These are phyloP conservation scores for Naegleria lovaniensis DNA, from an alignment of 208 protist genomes.

Conservation along the genomic window DNA sequence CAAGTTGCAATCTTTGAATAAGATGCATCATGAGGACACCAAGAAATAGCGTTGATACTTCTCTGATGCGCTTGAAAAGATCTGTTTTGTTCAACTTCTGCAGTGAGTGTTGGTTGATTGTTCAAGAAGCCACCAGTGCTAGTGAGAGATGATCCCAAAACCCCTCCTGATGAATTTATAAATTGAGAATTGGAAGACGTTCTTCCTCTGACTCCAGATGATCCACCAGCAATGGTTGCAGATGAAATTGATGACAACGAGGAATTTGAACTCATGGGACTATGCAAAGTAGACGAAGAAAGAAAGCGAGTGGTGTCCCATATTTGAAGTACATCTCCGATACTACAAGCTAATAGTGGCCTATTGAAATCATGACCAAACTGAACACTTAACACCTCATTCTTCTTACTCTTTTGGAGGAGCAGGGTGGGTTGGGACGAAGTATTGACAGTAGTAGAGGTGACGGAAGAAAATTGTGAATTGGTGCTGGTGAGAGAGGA, in stretches of 20 bases:
- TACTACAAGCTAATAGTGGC: not conserved
- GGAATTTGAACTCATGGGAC: not conserved
- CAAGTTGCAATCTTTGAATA: not conserved
- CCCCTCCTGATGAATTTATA: not conserved
- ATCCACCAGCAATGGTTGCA: not conserved
- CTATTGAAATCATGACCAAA: not conserved
- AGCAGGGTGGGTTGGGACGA: not conserved
- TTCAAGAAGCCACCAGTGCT: too few species aligned
- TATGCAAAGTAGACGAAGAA: not conserved
- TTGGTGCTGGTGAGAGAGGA: not conserved
- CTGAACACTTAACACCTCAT: not conserved
- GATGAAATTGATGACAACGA: not conserved
- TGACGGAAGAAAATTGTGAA: not conserved
- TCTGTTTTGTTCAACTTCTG: not conserved
- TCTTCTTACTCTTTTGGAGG: not conserved
- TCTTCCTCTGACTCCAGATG: not conserved
- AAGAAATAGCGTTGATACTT: not conserved
- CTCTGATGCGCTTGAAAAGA: not conserved
- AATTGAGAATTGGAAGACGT: not conserved
- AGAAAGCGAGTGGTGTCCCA: not conserved
- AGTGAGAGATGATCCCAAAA: not conserved
- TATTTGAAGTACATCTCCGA: not conserved
- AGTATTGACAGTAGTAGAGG: not conserved
- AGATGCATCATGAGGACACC: not conserved
- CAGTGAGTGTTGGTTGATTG: too few species aligned